phyloP scores from a whole-genome alignment of 1,139 yeast species.

The Candida pseudocylindracea region DNA sequence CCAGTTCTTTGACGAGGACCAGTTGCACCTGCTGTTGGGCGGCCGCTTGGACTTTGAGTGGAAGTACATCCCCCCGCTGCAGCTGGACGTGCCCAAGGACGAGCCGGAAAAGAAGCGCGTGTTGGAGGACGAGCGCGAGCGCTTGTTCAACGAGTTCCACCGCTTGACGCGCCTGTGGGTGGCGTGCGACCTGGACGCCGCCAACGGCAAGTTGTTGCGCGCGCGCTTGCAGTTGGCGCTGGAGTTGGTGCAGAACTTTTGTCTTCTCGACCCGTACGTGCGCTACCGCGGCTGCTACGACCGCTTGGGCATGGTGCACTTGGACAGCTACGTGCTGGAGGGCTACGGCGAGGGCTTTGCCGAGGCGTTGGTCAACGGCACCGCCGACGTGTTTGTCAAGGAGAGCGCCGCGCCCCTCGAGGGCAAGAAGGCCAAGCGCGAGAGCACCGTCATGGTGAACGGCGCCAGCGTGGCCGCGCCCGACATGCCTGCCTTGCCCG shows the following conservation, averaged over 20 bases:
- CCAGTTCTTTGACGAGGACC: slow-evolving; percentile 11
- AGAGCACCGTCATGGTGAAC: too few relatives aligned
- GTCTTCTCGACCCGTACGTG: slow-evolving; percentile 16
- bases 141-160: slow-evolving; percentile 9
- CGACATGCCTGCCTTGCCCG: too few relatives aligned
- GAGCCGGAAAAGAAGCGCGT: slow-evolving; percentile 10
- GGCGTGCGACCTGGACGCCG: slow-evolving; percentile 17
- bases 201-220: slow-evolving; percentile 15
- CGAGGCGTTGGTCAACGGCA: too few relatives aligned
- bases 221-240: slow-evolving; percentile 13
- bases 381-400: too few relatives aligned
- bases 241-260: slow-evolving; percentile 12
- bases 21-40: slow-evolving; percentile 18
- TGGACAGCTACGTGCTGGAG: too few relatives aligned
- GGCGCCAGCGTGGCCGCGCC: too few relatives aligned
- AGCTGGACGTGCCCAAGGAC: slow-evolving; percentile 2
- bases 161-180: slow-evolving; percentile 19
- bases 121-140: slow-evolving; percentile 13
- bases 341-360: too few relatives aligned
- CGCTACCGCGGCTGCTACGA: slow-evolving; percentile 2
- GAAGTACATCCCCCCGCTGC: slow-evolving; percentile 1
- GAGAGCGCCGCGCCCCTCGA: too few relatives aligned
- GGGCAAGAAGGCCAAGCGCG: too few relatives aligned
- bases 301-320: slow-evolving; percentile 1
- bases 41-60: slow-evolving; percentile 13